Percentiles rank a stretch among this genome's conserved stretches.
phyloP scores from a whole-genome alignment of 176 grass and related monocot genomes.

The maize (Zea mays) region Zm-B73-REFERENCE-NAM-5.0 NC_050097.1:31887501-31888000 shows the following conservation, averaged over 20 bases:
- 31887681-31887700: conserved; percentile 74
- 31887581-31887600: conserved; percentile 45
- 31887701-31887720: conserved; percentile 98
- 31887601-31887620: conserved; percentile 93
- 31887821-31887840: conserved; percentile 94
- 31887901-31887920: conserved; percentile 29
- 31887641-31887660: conserved; percentile 83
- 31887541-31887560: background rate
- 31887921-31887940: conserved; percentile 58
- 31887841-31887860: conserved; percentile 71
- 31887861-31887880: conserved; percentile 52
- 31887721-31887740: conserved; percentile 36
- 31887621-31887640: conserved; percentile 93
- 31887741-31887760: conserved; percentile 21
- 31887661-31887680: conserved; percentile 76
- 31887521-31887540: conserved; percentile 1
- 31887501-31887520: background rate
- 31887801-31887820: conserved; percentile 97
- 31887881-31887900: conserved; percentile 3
- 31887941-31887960: conserved; percentile 89
- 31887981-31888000: conserved; percentile 89
- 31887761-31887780: conserved; percentile 30
- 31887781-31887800: conserved; percentile 76
- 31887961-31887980: conserved; percentile 72
- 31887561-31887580: conserved; percentile 11